Conservation (phyloP, 805 yeast genomes). For the Schizosaccharomyces osmophilus region DNA sequence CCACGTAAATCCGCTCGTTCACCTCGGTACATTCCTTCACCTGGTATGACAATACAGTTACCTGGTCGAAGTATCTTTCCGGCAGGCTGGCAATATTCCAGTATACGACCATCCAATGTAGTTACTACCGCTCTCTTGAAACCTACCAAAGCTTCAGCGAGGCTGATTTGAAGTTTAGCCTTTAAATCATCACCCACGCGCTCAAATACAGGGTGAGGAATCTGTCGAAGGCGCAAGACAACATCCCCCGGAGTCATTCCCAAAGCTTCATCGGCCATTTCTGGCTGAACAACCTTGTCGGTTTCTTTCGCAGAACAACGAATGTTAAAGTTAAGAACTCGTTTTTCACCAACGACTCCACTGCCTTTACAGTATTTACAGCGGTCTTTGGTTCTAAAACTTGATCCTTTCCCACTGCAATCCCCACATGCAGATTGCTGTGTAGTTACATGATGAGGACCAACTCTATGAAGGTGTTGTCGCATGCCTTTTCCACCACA, state of each 20-base stretch:
- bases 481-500: conserved; percentile 55
- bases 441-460: conserved; percentile 51
- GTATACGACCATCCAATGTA: conserved; percentile 58
- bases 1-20: conserved; percentile 24
- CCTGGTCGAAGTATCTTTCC: conserved; percentile 71
- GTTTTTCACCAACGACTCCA: conserved; percentile 35
- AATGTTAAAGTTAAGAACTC: conserved; percentile 52
- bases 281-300: conserved; percentile 34
- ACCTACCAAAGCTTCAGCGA: conserved; percentile 71
- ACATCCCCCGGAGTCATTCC: conserved; percentile 55
- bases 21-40: conserved; percentile 61
- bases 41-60: conserved; percentile 33
- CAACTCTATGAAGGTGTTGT: conserved; percentile 36
- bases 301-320: conserved; percentile 43
- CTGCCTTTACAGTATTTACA: conserved; percentile 59
- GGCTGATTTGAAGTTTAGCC: conserved; percentile 32
- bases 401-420: conserved; percentile 50
- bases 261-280: conserved; percentile 53
- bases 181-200: conserved; percentile 42
- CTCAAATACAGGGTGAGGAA: conserved; percentile 24
- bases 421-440: conserved; percentile 34
- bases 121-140: conserved; percentile 36
- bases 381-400: conserved; percentile 35
- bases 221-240: conserved; percentile 31
- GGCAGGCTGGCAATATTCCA: conserved; percentile 32